These are phyloP conservation scores for Candida andamanensis DNA, from an alignment of 805 yeast genomes.

Conservation along the genomic window DNA sequence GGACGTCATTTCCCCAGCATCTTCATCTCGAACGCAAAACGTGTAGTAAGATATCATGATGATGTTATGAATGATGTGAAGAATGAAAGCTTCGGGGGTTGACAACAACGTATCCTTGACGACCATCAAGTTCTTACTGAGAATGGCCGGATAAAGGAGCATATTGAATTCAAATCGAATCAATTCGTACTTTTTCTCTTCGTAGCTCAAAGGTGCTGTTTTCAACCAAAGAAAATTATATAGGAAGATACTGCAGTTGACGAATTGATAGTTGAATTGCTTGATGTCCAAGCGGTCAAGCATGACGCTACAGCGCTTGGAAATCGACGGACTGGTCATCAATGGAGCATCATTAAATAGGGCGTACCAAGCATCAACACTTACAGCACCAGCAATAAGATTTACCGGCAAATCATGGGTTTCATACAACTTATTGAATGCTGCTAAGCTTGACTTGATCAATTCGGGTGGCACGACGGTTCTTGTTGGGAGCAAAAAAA, in stretches of 20 bases:
- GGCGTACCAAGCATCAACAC: constrained; percentile 16
- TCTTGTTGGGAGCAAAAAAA: constrained; percentile 15
- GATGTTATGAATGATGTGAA: constrained; percentile 17
- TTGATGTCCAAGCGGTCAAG: constrained; percentile 8
- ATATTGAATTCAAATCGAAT: constrained; percentile 18
- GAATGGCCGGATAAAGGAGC: constrained; percentile 18
- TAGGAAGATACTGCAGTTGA: constrained; percentile 11
- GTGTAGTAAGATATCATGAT: constrained; percentile 16
- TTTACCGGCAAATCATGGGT: constrained; percentile 7
- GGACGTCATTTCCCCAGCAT: constrained; percentile 12
- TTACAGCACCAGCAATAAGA: constrained; percentile 14
- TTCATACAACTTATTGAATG: constrained; percentile 11
- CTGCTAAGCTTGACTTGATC: constrained; percentile 7
- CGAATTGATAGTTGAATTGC: constrained; percentile 14
- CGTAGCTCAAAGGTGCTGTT: constrained; percentile 3
- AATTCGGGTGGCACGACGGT: constrained; percentile 6
- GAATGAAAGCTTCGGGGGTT: constrained; percentile 15
- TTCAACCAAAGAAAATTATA: constrained; percentile 15
- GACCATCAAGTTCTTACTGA: constrained; percentile 15
- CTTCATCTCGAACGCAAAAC: constrained; percentile 8
- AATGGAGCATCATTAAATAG: constrained; percentile 9
- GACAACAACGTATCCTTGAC: constrained; percentile 17
- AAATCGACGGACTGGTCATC: constrained; percentile 7
- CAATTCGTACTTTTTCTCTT: constrained; percentile 8
- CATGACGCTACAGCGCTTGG: constrained; percentile 2